phyloP scores from a whole-genome alignment of 208 protist genomes.

The Leishmania turanica region DNA sequence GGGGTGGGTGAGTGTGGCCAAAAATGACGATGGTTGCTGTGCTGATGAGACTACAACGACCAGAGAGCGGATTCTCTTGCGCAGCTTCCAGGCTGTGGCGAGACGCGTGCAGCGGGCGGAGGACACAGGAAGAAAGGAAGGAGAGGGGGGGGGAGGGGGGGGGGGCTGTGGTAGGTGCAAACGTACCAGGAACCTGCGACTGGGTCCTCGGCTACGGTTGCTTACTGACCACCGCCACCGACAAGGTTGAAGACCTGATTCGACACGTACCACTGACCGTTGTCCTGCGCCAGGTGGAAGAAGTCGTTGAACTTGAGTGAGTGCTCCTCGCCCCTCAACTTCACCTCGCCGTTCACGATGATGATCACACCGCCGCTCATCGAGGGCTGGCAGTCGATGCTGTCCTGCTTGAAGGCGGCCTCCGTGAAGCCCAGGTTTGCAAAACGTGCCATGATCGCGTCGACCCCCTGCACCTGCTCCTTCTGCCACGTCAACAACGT shows the following conservation, averaged over 20 bases:
- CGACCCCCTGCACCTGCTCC: slow-evolving; percentile 85
- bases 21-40: neutral
- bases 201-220: neutral
- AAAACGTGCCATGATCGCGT: slow-evolving; percentile 84
- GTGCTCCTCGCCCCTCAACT: slow-evolving; percentile 78
- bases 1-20: neutral
- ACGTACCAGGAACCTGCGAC: neutral
- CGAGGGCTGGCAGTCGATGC: slow-evolving; percentile 83
- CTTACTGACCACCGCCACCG: slow-evolving; percentile 76
- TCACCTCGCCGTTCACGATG: slow-evolving; percentile 85
- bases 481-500: slow-evolving; percentile 89
- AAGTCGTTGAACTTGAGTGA: slow-evolving; percentile 91
- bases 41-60: neutral
- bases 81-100: neutral
- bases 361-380: slow-evolving; percentile 74
- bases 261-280: slow-evolving; percentile 81
- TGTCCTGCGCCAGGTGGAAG: slow-evolving; percentile 81
- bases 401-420: slow-evolving; percentile 79
- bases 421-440: slow-evolving; percentile 76
- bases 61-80: neutral
- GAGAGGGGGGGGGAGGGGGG: neutral
- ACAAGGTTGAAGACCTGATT: slow-evolving; percentile 92
- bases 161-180: neutral
- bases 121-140: neutral
- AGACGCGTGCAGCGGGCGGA: neutral